Evolutionary conservation across 2,329 filamentous ascomycete species (phyloP), one percentile per base, ranked within the genome.

Genomic region (Aspergillus aculeatinus): DNA sequence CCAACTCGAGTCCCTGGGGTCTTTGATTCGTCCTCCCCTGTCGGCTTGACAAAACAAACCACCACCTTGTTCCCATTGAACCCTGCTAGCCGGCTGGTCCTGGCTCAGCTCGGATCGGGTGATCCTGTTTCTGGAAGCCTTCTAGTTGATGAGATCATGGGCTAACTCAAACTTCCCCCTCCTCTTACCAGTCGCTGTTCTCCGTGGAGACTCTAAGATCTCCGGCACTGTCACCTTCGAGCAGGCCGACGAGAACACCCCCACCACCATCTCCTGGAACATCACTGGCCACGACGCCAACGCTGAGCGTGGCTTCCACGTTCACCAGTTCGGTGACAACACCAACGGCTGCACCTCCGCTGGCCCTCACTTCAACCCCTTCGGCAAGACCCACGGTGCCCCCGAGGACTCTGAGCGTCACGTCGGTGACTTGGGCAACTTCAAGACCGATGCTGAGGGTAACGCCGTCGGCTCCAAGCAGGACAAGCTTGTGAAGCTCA

Each of bases 301-400:
- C 79, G 93, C 95, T 76, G 87, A 96, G 88, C 94, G 95, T 81
- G 95, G 92, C 80, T 92, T 98, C 86, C 95, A 99, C 86, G 89
- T 99, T 76, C 95, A 99, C 85, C 91, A 95, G 80, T 99, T 96
- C 76, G 95, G 95, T 79, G 95, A 98, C 87, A 98, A 98, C 87
- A 98, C 95, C 85, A 99, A 99, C 83, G 95, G 95, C 80, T 99
- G 95, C 90, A 98, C 94, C 68, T 96, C 91, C 69, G 95, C 95
- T 69, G 95, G 95, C 57, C 94, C 95, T 80, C 95, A 99, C 85
- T 99, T 97, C 90, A 99, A 99, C 89, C 95, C 95, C 70, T 86
- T 90, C 82, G 83, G 84, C 84, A 96, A 96, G 87, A 89, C 85
- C 71, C 95, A 99, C 84, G 95, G 95, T 76, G 90, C 89, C 75